Percentiles rank a stretch among this genome's conserved stretches.
phyloP scores from a whole-genome alignment of 2,329 filamentous ascomycete genomes.

The Xylariaceae sp. region DNA sequence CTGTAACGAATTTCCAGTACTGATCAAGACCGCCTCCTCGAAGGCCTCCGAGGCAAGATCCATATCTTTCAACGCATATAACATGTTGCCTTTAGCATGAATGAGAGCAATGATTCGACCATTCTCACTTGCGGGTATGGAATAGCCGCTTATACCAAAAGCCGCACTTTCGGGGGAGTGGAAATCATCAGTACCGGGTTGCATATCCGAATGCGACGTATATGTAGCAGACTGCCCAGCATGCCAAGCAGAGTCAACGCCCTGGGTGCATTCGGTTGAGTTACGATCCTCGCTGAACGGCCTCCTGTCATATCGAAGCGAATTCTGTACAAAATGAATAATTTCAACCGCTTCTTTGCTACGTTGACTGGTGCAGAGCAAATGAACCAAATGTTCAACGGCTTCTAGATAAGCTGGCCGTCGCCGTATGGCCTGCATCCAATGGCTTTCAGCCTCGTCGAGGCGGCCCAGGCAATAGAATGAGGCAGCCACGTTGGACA shows the following conservation, averaged over 20 bases:
- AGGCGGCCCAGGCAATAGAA: slow-evolving; percentile 78
- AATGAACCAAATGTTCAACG: slow-evolving; percentile 85
- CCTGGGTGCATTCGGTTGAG: slow-evolving; percentile 1
- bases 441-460: slow-evolving; percentile 79
- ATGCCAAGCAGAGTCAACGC: slow-evolving; percentile 10
- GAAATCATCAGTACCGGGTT: slow-evolving; percentile 6
- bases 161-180: slow-evolving; percentile 32
- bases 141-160: slow-evolving; percentile 78
- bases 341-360: slow-evolving; percentile 81
- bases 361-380: slow-evolving; percentile 77
- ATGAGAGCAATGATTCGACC: slow-evolving; percentile 89
- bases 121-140: slow-evolving; percentile 80
- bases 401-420: slow-evolving; percentile 90
- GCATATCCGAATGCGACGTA: too few species aligned
- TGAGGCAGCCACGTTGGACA: slow-evolving; percentile 89
- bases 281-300: slow-evolving; percentile 6
- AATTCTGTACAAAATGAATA: slow-evolving; percentile 78
- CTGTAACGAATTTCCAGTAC: slow-evolving; percentile 65
- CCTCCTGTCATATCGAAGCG: slow-evolving; percentile 53
- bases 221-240: slow-evolving; percentile 4
- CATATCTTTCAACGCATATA: slow-evolving; percentile 85
- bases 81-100: slow-evolving; percentile 97
- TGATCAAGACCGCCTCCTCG: slow-evolving; percentile 90
- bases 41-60: slow-evolving; percentile 79
- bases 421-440: slow-evolving; percentile 77